Percentiles rank a stretch among this genome's conserved stretches.
phyloP scores from a whole-genome alignment of 202 grass and related monocot species.

The Carex arenaria region DNA sequence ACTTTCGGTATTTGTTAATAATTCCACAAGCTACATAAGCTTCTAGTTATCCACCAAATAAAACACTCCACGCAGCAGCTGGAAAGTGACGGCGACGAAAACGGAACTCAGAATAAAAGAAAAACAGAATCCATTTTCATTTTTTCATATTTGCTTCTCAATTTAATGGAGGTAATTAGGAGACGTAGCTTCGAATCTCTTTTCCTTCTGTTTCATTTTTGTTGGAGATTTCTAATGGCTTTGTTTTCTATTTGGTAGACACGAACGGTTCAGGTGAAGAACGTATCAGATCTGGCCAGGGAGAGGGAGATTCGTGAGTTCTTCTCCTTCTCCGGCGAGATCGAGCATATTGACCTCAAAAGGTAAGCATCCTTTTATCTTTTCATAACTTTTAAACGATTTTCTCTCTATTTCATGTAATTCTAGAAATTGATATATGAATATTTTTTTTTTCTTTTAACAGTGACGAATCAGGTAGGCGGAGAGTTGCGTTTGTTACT shows the following conservation, averaged over 20 bases:
- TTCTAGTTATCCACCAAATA: slow-evolving; percentile 10
- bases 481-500: slow-evolving; percentile 78
- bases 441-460: slow-evolving; percentile 23
- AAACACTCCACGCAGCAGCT: slow-evolving; percentile 21
- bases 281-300: slow-evolving; percentile 95
- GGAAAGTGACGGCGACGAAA: slow-evolving; percentile 13
- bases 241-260: slow-evolving; percentile 23
- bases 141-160: neutral
- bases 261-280: slow-evolving; percentile 82
- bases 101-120: neutral
- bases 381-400: neutral
- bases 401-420: neutral
- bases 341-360: slow-evolving; percentile 81
- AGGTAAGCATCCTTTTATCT: slow-evolving; percentile 28
- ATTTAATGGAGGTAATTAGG: slow-evolving; percentile 6
- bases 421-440: neutral
- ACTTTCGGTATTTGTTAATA: slow-evolving; percentile 18
- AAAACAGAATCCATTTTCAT: neutral
- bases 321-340: slow-evolving; percentile 98
- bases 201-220: slow-evolving; percentile 3
- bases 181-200: neutral
- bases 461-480: slow-evolving; percentile 45
- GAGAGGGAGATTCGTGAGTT: slow-evolving; percentile 97
- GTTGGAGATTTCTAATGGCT: slow-evolving; percentile 5
- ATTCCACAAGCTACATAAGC: slow-evolving; percentile 10